These are phyloP conservation scores for Wickerhamomyces chambardii DNA, from an alignment of 805 yeast species.

Conservation along the genomic window DNA sequence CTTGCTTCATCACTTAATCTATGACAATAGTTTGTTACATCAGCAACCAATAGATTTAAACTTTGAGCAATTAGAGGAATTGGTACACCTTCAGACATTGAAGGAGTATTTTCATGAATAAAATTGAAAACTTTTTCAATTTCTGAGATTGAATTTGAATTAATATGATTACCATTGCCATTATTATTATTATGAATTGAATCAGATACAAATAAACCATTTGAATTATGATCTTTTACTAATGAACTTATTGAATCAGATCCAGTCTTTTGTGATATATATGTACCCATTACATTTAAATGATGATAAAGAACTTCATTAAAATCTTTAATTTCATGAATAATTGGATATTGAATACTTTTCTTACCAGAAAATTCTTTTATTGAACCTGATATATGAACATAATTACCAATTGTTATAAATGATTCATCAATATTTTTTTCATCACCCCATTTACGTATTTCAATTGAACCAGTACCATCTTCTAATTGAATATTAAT, in stretches of 20 bases:
- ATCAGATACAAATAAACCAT: constrained; percentile 33
- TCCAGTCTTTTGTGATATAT: constrained; percentile 22
- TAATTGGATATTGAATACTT: constrained; percentile 53
- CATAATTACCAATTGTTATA: constrained; percentile 43
- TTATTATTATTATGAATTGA: neutral
- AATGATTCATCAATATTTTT: constrained; percentile 23
- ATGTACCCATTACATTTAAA: constrained; percentile 51
- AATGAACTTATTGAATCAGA: constrained; percentile 14
- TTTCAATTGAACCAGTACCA: constrained; percentile 62
- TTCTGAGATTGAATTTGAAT: constrained; percentile 18
- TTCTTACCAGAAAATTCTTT: constrained; percentile 57
- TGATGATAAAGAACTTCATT: constrained; percentile 65
- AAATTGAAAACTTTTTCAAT: constrained; percentile 40
- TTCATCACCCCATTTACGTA: constrained; percentile 56
- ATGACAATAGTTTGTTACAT: constrained; percentile 39
- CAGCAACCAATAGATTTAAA: constrained; percentile 38
- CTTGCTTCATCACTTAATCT: constrained; percentile 58
- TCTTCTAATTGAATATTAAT: constrained; percentile 59
- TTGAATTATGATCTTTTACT: constrained; percentile 5
- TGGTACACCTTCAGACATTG: constrained; percentile 75
- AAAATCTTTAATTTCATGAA: constrained; percentile 48
- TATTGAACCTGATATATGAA: constrained; percentile 46
- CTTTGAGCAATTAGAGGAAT: constrained; percentile 49
- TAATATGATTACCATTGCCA: no score
- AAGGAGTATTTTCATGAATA: constrained; percentile 38